Percentiles rank a stretch among this genome's conserved stretches.
Conservation (phyloP, 2,329 filamentous ascomycete genomes). For the Ilyonectria destructans region DNA sequence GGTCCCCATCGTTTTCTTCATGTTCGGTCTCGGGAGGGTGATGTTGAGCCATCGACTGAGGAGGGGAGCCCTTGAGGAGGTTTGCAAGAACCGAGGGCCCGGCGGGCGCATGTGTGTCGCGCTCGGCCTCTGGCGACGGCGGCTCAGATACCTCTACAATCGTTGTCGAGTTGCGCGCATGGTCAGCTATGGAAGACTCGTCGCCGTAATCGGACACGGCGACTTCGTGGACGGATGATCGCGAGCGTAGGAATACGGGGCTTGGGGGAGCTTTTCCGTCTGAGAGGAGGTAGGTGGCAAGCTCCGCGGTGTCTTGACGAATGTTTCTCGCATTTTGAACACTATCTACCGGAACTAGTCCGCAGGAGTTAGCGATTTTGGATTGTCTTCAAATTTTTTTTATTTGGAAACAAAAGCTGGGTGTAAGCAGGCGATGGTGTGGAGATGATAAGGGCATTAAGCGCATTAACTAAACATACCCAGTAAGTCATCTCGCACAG, state of each 20-base stretch:
- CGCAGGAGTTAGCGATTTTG: neutral
- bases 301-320: slow-evolving; percentile 88
- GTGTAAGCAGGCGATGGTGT: neutral
- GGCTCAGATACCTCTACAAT: slow-evolving; percentile 76
- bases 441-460: neutral
- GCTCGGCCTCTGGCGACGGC: slow-evolving; percentile 46
- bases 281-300: slow-evolving; percentile 86
- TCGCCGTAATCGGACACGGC: slow-evolving; percentile 45
- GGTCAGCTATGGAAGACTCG: slow-evolving; percentile 43
- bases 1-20: slow-evolving; percentile 6
- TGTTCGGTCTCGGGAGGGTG: slow-evolving; percentile 30
- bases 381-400: too few relatives aligned
- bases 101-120: slow-evolving; percentile 40
- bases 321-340: slow-evolving; percentile 85
- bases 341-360: slow-evolving; percentile 73
- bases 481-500: slow-evolving; percentile 69
- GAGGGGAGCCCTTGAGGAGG: slow-evolving; percentile 67
- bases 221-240: slow-evolving; percentile 51
- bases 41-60: slow-evolving; percentile 53
- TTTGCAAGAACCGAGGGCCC: slow-evolving; percentile 64
- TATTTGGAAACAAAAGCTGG: neutral
- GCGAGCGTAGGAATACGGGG: slow-evolving; percentile 63
- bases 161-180: slow-evolving; percentile 59
- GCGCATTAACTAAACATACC: slow-evolving; percentile 59
- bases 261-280: slow-evolving; percentile 67